phyloP scores from a whole-genome alignment of 2,329 filamentous ascomycete species.

The Cercospora citrullina region DNA sequence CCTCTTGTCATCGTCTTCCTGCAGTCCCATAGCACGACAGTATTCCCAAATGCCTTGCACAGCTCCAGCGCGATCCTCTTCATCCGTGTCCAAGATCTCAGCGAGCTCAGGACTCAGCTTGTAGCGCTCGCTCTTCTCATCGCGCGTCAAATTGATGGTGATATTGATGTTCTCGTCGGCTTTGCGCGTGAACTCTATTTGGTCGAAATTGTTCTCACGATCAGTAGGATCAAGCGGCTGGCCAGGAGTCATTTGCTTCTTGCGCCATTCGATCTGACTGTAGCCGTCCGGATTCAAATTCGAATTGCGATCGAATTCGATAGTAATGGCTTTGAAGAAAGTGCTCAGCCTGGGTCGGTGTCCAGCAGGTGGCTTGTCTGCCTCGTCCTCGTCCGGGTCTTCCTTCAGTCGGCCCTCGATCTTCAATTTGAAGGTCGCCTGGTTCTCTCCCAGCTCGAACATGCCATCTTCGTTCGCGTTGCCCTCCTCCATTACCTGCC shows the following conservation, averaged over 20 bases:
- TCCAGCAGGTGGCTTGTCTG: conserved; percentile 47
- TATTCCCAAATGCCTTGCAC: conserved; percentile 96
- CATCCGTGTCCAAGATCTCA: conserved; percentile 79
- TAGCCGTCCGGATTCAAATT: conserved; percentile 67
- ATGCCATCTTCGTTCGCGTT: conserved; percentile 60
- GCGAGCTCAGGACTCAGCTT: conserved; percentile 75
- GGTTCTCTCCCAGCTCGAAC: conserved; percentile 79
- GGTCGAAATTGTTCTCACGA: conserved; percentile 78
- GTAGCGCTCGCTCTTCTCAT: conserved; percentile 84
- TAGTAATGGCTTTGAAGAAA: conserved; percentile 77
- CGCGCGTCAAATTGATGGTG: conserved; percentile 78
- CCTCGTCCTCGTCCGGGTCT: conserved; percentile 53
- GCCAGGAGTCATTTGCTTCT: conserved; percentile 56
- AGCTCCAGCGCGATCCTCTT: conserved; percentile 83
- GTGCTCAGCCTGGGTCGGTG: conserved; percentile 65
- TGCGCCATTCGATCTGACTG: conserved; percentile 79
- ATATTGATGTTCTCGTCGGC: conserved; percentile 92
- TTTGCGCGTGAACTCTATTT: conserved; percentile 84
- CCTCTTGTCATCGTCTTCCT: conserved; percentile 93
- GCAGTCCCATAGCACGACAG: conserved; percentile 77
- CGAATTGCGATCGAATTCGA: conserved; percentile 57
- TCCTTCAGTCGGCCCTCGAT: conserved; percentile 83
- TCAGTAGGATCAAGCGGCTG: conserved; percentile 55
- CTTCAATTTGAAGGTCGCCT: conserved; percentile 84
- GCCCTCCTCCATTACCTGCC: conserved; percentile 66